Base-by-base conservation (phyloP, 805 yeast species). In the Yamadazyma sp. region DNA sequence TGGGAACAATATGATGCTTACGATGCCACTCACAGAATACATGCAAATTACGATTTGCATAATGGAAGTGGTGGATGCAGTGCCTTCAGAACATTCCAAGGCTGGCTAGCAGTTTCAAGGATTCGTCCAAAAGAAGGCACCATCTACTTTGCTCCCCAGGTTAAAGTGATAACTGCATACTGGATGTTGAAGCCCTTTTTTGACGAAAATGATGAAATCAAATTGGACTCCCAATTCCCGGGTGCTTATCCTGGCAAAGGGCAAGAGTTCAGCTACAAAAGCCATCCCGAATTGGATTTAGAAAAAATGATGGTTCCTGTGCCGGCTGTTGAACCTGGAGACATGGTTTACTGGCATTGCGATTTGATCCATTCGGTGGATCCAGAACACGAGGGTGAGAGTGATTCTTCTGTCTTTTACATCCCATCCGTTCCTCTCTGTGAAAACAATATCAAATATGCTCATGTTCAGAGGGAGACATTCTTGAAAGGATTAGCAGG, bases 1-100 rank as follows among this genome's bases (percentile, higher is more conserved):
- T 69, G 75, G 74, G 72, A 70, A 49, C 51, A 60, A 8, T 70
- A 57, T 54, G 72, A 71, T 38, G 64, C 74, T 5, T 67, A 46
- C 31, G 60, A 61, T 36, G 52, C 60, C 12, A 59, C 59, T 14
- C 55, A 57, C 22, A 49, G 74, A 18, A 51, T 62, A 8, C 41
- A 49, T 17, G 68, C 70, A 1, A 49, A 50, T 7, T 55, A 58
- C 37, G 62, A 64, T 35, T 44, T 62, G 32, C 64, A 68, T 44
- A 56, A 54, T 27, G 47, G 50, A 12, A 29, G 44, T 18, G 46
- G 50, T 13, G 44, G 41, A 32, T 64, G 70, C 44, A 52, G 64
- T 6, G 52, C 59, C 13, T 67, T 69, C 49, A 56, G 76, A 30
- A 51, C 70, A 6, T 62, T 65, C 32, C 75, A 70, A 47, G 74